Base-by-base conservation (phyloP, 2,329 filamentous ascomycete genomes). In the Talaromyces sp. region DNA sequence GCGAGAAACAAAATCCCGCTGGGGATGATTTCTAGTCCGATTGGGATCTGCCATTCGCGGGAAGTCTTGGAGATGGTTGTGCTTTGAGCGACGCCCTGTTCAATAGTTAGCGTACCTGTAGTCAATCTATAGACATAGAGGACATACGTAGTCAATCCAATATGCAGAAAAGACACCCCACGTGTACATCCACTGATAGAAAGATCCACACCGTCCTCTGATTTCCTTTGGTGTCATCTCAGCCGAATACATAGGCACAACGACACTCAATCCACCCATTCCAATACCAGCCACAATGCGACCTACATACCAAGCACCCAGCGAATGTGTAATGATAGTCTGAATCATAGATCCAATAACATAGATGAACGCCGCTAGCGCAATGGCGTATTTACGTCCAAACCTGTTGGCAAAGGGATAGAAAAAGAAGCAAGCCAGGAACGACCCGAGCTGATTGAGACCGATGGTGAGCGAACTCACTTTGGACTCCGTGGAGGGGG, bases 171-270 rank as follows among this genome's bases (percentile, higher is more conserved):
- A 82, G 59, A 83, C 82, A 10, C 81, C 75, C 70, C 76, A 72
- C 1, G 79, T 79, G 67, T 76, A 83, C 67, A 83, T 79, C 69
- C 80, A 79, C 67, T 84, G 81, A 68, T 82, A 83, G 70, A 83
- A 83, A 37, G 75, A 79, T 15, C 81, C 81, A 35, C 82, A 77
- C 63, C 79, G 77, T 13, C 79, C 80, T 54, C 80, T 74, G 62
- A 82, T 74, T 39, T 82, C 74, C 49, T 78, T 76, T 3, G 78
- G 78, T 2, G 74, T 74, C 70, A 77, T 79, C 67, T 79, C 78
- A 6, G 75, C 72, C 2, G 74, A 73, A 61, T 74, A 78, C 69
- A 78, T 77, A 3, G 77, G 77, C n/a, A 78, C 73, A 31, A 74
- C 71, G 45, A 72, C 73, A 52, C 74, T 79, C 62, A 77, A 77